These are phyloP conservation scores for Spathaspora sp. DNA, from an alignment of 1,139 yeast species.

Conservation along the genomic window DNA sequence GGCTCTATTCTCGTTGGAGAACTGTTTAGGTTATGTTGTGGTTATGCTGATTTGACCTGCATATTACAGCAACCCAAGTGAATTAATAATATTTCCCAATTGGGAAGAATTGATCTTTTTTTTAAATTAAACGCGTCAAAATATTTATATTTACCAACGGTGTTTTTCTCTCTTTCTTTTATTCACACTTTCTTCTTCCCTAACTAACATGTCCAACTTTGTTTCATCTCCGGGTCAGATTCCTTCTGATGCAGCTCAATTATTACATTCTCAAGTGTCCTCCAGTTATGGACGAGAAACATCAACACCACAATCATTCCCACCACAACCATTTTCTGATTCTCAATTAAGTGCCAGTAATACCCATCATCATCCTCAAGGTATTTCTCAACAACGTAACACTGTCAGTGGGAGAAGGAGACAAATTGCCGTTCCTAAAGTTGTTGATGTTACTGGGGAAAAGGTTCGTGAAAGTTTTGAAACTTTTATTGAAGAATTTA, in stretches of 20 bases:
- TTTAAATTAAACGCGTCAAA: conserved; percentile 3
- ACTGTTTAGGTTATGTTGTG: no score
- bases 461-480: conserved; percentile 91
- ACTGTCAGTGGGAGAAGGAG: conserved; percentile 44
- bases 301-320: conserved; percentile 13
- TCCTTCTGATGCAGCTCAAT: conserved; percentile 47
- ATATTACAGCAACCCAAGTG: no score
- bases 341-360: conserved; percentile 17
- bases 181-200: background rate
- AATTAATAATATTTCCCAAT: conserved; percentile 19
- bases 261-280: conserved; percentile 45
- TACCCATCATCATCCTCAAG: conserved; percentile 2
- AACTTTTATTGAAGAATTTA: conserved; percentile 70
- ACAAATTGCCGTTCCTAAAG: conserved; percentile 75
- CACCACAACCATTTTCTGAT: conserved; percentile 15
- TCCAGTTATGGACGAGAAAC: conserved; percentile 41
- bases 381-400: conserved; percentile 15
- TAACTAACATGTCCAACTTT: conserved; percentile 36
- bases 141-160: background rate
- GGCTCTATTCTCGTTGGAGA: no score
- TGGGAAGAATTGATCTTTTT: conserved; percentile 25
- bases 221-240: conserved; percentile 48
- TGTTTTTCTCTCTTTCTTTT: background rate
- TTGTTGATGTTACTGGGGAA: conserved; percentile 89
- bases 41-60: no score